These are phyloP conservation scores for Eimeria sp. DNA, from an alignment of 169 alveolate genomes.

Conservation along the genomic window DNA sequence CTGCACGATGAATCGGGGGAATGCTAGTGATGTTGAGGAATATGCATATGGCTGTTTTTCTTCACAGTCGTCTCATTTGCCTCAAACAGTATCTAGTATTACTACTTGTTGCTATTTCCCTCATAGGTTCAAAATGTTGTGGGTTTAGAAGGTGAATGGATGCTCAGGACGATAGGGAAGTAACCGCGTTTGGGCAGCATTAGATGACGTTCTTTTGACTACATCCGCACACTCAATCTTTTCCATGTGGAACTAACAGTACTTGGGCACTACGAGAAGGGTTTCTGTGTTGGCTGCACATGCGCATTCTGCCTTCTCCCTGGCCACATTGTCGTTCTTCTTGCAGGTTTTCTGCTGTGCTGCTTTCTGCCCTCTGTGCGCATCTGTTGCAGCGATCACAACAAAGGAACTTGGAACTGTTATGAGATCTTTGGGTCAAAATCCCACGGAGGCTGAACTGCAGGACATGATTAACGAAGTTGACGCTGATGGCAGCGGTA, in stretches of 20 bases:
- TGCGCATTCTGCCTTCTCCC: neutral
- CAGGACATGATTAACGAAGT: conserved; percentile 98
- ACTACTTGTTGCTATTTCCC: neutral
- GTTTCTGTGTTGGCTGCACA: too few relatives aligned
- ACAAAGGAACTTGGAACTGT: conserved; percentile 98
- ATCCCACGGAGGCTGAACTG: conserved; percentile 99
- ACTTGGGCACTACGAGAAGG: too few relatives aligned
- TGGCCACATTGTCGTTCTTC: neutral
- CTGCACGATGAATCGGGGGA: conserved; percentile 3
- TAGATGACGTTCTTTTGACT: neutral
- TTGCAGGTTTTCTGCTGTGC: neutral
- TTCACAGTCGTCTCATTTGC: neutral
- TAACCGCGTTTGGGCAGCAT: neutral
- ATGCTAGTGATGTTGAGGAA: neutral
- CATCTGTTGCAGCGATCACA: conserved; percentile 92
- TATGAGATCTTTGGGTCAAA: conserved; percentile 97
- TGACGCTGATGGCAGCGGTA: conserved; percentile 97
- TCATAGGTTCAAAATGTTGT: neutral
- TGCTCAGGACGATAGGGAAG: neutral
- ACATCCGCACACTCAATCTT: too few relatives aligned
- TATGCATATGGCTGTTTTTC: neutral
- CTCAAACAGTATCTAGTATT: neutral
- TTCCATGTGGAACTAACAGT: too few relatives aligned
- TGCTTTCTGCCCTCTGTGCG: neutral
- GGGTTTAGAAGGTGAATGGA: neutral